Evolutionary conservation across 2,329 filamentous ascomycete genomes (phyloP).

Genomic region (Fusarium incarnatum): DNA sequence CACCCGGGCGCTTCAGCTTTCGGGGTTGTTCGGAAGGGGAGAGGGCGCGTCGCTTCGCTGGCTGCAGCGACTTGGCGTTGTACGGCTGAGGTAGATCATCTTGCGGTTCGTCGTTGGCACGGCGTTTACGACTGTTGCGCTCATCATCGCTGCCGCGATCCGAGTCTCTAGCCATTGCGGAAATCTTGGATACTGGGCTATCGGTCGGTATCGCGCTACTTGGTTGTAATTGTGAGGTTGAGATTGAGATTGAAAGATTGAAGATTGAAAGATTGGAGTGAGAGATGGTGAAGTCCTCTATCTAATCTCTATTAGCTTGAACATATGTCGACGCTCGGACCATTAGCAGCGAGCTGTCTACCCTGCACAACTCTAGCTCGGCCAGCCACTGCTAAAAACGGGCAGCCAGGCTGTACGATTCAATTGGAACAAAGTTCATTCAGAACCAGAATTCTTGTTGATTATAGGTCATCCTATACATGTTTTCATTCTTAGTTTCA

Average conservation of each 20-base stretch:
- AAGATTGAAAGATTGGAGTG: conserved; percentile 5
- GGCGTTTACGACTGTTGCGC: conserved; percentile 48
- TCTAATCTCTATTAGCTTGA: conserved; percentile 17
- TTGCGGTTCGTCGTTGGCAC: conserved; percentile 51
- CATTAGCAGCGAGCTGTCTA: conserved; percentile 11
- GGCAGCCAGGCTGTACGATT: not conserved
- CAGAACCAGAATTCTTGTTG: not conserved
- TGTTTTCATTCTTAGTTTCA: not conserved
- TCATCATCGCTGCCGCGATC: conserved; percentile 29
- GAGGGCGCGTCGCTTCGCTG: conserved; percentile 68
- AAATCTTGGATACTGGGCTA: not conserved
- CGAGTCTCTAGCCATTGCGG: conserved; percentile 36
- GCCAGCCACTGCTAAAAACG: not conserved
- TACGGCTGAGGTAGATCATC: conserved; percentile 69
- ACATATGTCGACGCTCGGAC: conserved; percentile 27
- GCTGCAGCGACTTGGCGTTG: conserved; percentile 68
- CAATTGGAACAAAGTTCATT: not conserved
- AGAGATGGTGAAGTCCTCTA: conserved; percentile 16
- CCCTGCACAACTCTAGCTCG: conserved; percentile 29
- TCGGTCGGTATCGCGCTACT: not conserved
- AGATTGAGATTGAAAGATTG: not conserved
- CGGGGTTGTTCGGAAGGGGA: conserved; percentile 69
- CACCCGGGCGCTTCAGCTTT: conserved; percentile 76
- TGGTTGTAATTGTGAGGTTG: conserved; percentile 3
- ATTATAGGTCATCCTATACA: not conserved